Conservation (phyloP, 495 filamentous ascomycete genomes). For the Coniosporium apollinis region DNA sequence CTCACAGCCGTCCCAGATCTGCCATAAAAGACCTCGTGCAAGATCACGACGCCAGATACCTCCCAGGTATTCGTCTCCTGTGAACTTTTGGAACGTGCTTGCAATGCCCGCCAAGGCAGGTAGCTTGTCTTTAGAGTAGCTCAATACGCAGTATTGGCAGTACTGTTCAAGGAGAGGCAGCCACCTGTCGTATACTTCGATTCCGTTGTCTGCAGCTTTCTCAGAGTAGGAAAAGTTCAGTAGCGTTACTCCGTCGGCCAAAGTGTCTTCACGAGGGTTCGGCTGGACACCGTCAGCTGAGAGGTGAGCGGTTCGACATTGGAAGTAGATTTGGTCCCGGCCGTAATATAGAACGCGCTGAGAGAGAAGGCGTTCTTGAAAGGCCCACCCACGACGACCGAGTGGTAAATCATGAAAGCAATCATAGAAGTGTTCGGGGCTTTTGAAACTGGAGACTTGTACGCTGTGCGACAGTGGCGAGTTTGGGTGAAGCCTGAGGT, state of each 20-base stretch:
- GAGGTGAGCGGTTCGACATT: neutral
- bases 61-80: neutral
- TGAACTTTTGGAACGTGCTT: neutral
- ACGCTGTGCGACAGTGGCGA: no score
- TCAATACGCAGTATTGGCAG: neutral
- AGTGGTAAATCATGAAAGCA: no score
- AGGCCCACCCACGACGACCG: constrained; percentile 1
- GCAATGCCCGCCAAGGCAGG: constrained; percentile 2
- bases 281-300: neutral
- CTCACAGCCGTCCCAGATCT: no score
- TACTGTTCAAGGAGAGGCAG: neutral
- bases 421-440: no score
- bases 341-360: neutral
- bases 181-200: neutral
- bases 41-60: neutral
- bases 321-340: neutral
- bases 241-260: neutral
- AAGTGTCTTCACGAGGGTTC: neutral
- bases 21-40: neutral
- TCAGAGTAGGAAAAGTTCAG: neutral
- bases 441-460: no score
- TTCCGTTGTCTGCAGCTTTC: neutral
- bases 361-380: constrained; percentile 1
- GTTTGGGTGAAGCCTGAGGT: neutral
- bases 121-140: neutral